Evolutionary conservation across 2,329 filamentous ascomycete species (phyloP), one percentile per base, ranked within the genome.

Genomic region (Sarocladium kiliense): DNA sequence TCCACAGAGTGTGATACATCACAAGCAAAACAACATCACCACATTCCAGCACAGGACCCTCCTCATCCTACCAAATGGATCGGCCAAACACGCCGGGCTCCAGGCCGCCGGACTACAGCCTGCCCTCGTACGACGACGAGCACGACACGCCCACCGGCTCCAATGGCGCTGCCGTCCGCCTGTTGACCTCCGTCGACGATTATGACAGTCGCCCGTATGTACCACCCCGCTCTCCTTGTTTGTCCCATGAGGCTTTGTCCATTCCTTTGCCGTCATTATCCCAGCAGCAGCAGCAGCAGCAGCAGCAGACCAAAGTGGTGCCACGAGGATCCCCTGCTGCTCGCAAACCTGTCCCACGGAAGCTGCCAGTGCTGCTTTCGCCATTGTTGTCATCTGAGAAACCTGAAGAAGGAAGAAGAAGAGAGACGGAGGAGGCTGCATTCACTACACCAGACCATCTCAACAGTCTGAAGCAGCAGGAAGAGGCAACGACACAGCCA

Each of bases 181-280:
- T 87, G 62, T 71, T 87, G 70, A 86, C 82, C 54, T 85, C 81
- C 6, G 75, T 83, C 67, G 83, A 86, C 64, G 82, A 84, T 47
- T 70, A 65, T 63, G 72, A 71, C 70, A 75, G 59, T 55, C 71
- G 74, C 65, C 74, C 78, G 81, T 85, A 85, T 74, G 82, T 85
- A 71, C 60, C 61, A 59, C 64, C 66, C 32, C 34, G 18, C 51
- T 27, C 36, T 53, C 53, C 50, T 41, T 53, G 27, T 37, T 36
- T 51, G 27, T 25, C 50, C 18, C 7, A 19, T 53, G 5, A 21
- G 19, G 39, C 50, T n/a, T 53, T 34, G 11, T 23, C 32, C 50
- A 39, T 53, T 53, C 47, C 47, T 34, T 34, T 16, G 12, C 47
- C 27, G 47, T 36, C 47, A 34, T 51, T 23, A 16, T 49, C 44